Conservation (phyloP, 768 basidiomycete species). For the Boletus vinaceobasis region DNA sequence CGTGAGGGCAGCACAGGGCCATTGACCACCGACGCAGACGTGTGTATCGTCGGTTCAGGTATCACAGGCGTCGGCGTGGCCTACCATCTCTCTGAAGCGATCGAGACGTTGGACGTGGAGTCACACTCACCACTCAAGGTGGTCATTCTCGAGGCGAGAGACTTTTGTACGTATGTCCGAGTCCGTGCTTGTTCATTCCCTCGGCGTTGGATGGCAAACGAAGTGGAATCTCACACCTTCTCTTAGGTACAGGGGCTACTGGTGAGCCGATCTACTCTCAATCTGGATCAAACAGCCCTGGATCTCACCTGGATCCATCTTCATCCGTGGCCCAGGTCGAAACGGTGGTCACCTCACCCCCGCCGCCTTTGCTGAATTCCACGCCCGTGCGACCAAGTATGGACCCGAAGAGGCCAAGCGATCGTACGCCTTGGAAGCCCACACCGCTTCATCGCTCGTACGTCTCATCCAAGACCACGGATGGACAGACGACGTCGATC, state of each 20-base stretch:
- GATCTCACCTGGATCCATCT: background rate
- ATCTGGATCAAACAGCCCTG: background rate
- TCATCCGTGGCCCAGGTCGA: conserved; percentile 39
- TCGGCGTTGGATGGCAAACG: background rate
- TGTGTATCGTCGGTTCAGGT: conserved; percentile 78
- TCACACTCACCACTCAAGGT: conserved; percentile 38
- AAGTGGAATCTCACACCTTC: background rate
- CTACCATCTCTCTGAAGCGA: conserved; percentile 58
- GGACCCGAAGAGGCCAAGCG: conserved; percentile 55
- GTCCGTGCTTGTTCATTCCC: background rate
- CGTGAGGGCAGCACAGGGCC: conserved; percentile 59
- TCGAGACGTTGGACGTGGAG: background rate
- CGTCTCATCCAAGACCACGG: conserved; percentile 44
- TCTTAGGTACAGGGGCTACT: conserved; percentile 69
- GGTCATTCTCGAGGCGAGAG: conserved; percentile 77
- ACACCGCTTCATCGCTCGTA: conserved; percentile 50
- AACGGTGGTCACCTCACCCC: conserved; percentile 78
- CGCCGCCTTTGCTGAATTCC: conserved; percentile 45
- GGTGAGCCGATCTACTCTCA: conserved; percentile 36
- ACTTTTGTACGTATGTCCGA: conserved; percentile 62
- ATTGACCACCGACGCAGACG: conserved; percentile 59
- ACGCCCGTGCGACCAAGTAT: conserved; percentile 33
- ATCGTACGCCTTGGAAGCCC: conserved; percentile 52
- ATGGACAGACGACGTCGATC: conserved; percentile 52
- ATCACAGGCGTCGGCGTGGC: conserved; percentile 75